These are phyloP conservation scores for Meyerozyma guilliermondii DNA, from an alignment of 1,139 yeast genomes.

Conservation along the genomic window DNA sequence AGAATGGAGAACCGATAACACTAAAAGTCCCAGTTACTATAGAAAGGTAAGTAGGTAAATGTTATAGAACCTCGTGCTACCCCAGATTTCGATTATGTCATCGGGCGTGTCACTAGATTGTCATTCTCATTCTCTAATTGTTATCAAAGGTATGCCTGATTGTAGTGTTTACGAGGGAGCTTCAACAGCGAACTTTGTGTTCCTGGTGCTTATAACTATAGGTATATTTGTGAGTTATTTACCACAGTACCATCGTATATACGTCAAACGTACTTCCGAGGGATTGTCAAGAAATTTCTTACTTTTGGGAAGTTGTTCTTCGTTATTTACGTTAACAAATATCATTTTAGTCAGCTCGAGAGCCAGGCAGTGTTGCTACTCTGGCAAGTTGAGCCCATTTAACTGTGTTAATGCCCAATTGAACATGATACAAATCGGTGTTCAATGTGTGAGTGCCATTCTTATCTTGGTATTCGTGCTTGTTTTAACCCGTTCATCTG, in stretches of 20 bases:
- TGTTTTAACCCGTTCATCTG: conserved; percentile 37
- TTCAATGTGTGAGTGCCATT: conserved; percentile 64
- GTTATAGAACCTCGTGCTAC: neutral
- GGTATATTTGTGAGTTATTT: conserved; percentile 73
- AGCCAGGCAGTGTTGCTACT: conserved; percentile 49
- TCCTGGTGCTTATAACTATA: conserved; percentile 50
- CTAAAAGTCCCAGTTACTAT: conserved; percentile 18
- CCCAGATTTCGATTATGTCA: neutral
- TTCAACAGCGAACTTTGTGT: conserved; percentile 38
- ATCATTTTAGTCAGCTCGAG: conserved; percentile 55
- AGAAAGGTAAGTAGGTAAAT: conserved; percentile 5
- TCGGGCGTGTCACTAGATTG: neutral
- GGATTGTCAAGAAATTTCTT: conserved; percentile 76
- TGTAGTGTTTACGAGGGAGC: conserved; percentile 44
- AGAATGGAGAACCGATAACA: conserved; percentile 14
- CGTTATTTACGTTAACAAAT: conserved; percentile 65
- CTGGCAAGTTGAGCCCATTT: conserved; percentile 37
- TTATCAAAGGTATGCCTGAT: neutral
- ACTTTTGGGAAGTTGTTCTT: conserved; percentile 68
- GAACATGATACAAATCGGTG: conserved; percentile 64
- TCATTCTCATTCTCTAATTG: neutral
- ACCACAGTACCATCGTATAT: conserved; percentile 69
- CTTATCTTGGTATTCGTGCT: conserved; percentile 55
- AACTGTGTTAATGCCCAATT: conserved; percentile 69
- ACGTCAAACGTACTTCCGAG: conserved; percentile 59